A percentile compares a stretch with the other conserved stretches of the same genome.
These are phyloP conservation scores for Raphanus hybrid DNA, from an alignment of 441 rosid species.

Conservation along the genomic window DNA sequence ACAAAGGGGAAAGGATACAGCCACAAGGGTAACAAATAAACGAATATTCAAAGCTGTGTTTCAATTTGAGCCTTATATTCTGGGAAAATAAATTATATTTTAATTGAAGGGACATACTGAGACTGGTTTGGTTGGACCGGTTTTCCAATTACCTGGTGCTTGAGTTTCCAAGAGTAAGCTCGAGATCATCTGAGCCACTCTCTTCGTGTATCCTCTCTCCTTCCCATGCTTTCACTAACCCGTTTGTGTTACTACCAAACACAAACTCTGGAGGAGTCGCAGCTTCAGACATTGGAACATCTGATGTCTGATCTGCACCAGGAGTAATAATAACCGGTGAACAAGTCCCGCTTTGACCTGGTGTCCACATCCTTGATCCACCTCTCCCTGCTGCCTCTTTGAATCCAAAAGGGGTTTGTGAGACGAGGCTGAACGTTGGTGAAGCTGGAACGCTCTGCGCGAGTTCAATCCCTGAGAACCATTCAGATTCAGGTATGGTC, in stretches of 20 bases:
- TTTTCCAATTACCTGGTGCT: too few species aligned
- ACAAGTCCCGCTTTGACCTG: conserved; percentile 76
- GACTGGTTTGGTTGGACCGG: too few species aligned
- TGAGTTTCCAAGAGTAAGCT: conserved; percentile 6
- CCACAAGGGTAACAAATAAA: too few species aligned
- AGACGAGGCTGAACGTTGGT: conserved; percentile 71
- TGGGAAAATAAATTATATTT: too few species aligned
- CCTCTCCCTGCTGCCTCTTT: conserved; percentile 44
- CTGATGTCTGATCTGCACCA: conserved; percentile 53
- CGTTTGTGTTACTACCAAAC: conserved; percentile 61
- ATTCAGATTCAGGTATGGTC: conserved; percentile 66
- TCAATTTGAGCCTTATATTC: too few species aligned
- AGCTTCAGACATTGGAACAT: conserved; percentile 65
- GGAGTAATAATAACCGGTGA: conserved; percentile 60
- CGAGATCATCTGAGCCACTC: conserved; percentile 73
- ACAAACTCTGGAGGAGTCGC: conserved; percentile 61
- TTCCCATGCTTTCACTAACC: conserved; percentile 78
- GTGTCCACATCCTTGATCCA: conserved; percentile 71
- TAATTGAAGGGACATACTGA: too few species aligned
- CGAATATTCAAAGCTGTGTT: too few species aligned
- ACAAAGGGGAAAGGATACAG: too few species aligned
- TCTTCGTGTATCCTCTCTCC: conserved; percentile 83
- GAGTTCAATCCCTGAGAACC: conserved; percentile 67
- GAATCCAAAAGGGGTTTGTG: conserved; percentile 61
- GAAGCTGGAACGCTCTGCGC: conserved; percentile 65